These are phyloP conservation scores for Scheffersomyces cryptocercus DNA, from an alignment of 1,139 yeast species.

Conservation along the genomic window DNA sequence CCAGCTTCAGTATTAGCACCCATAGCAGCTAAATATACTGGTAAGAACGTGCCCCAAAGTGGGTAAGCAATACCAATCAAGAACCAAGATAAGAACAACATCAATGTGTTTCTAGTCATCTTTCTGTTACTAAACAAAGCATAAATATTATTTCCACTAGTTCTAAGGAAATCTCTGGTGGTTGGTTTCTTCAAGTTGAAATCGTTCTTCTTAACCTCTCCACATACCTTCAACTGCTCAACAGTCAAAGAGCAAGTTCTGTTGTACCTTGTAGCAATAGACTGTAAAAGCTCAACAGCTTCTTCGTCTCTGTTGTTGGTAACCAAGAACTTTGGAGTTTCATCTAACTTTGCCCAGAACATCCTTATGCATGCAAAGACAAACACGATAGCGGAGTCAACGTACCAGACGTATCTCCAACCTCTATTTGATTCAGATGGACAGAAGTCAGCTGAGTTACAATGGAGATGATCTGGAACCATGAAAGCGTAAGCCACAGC, in stretches of 20 bases:
- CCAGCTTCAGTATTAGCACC: constrained; percentile 37
- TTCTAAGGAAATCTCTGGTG: not conserved
- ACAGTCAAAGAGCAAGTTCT: constrained; percentile 23
- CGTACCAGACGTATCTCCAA: constrained; percentile 33
- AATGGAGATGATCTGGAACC: constrained; percentile 16
- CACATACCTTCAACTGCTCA: constrained; percentile 24
- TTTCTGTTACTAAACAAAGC: constrained; percentile 39
- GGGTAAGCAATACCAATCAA: constrained; percentile 10
- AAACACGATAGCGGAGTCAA: constrained; percentile 26
- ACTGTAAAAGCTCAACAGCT: constrained; percentile 21
- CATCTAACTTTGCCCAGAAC: constrained; percentile 20
- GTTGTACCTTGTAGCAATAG: constrained; percentile 23
- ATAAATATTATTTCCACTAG: constrained; percentile 22
- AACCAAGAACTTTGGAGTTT: constrained; percentile 30
- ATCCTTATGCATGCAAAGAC: constrained; percentile 22
- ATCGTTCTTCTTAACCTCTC: constrained; percentile 13
- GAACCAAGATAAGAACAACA: constrained; percentile 35
- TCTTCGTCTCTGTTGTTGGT: constrained; percentile 28
- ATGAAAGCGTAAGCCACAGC: constrained; percentile 29
- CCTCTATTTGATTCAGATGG: constrained; percentile 25
- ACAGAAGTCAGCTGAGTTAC: constrained; percentile 22
- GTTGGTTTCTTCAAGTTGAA: constrained; percentile 1
- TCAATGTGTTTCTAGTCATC: constrained; percentile 39
- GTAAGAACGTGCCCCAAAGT: constrained; percentile 8
- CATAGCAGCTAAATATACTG: constrained; percentile 24